Base-by-base conservation (phyloP, 441 rosid genomes). In the Syzygium malaccense region DNA sequence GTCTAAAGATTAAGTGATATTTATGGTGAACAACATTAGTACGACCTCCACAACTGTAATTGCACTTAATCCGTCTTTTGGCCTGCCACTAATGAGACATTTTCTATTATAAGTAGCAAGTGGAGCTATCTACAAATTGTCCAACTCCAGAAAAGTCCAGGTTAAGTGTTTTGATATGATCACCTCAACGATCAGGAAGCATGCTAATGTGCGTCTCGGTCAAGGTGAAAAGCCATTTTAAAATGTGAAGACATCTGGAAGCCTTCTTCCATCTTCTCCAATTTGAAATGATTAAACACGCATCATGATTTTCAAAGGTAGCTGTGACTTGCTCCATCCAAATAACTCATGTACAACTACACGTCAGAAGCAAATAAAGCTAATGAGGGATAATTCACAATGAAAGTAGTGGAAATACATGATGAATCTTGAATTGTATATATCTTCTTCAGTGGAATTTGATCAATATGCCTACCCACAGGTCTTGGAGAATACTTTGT, bases 51-150 rank as follows among this genome's bases (percentile, higher is more conserved):
- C 41, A 56, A 51, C 57, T 79, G 23, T 85, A 71, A 86, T 85
- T 64, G 86, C 90, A 86, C 85, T 19, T 25, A 41, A 85, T 26
- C n/a, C 88, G 18, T 87, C 91, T 92, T 93, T 93, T 87, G 68
- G 89, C 95, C 95, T 92, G 91, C 91, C 90, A 53, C 87, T 91
- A 25, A 88, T 78, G 85, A 14, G 84, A 57, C 86, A 89, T 28
- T 60, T 55, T 55, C 88, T 60, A 85, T 3, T 23, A 12, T 64
- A 90, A 89, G 62, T 30, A 83, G 86, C 37, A 55, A 88, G 93
- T 92, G 93, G 93, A 89, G 83, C 9, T 75, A 41, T 41, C 83
- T 41, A 1, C 83, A 23, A 41, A 12, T 41, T 10, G 18, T 41
- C 83, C 83, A 25, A 41, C 14, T 41, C 5, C 10, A 23, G 83